These are phyloP conservation scores for Rosa persica DNA, from an alignment of 306 rosid species.

Conservation along the genomic window DNA sequence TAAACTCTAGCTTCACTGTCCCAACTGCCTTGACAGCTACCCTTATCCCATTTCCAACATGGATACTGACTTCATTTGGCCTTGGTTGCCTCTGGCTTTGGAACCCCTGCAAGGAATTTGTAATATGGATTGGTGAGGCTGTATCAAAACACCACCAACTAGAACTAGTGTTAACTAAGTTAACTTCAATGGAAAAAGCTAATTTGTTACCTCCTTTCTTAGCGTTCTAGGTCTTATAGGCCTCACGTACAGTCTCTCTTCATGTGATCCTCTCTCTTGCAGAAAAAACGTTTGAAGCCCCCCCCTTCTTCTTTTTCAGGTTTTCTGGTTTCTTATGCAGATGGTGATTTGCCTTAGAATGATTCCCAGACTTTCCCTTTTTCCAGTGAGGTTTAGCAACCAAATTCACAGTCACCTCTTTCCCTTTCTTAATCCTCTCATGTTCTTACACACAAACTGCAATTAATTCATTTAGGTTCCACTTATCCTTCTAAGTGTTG, in stretches of 20 bases:
- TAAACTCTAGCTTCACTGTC: background rate
- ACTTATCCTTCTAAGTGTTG: background rate
- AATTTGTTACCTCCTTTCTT: background rate
- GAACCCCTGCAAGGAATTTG: background rate
- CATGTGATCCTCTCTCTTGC: background rate
- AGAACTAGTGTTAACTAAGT: background rate
- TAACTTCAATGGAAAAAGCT: background rate
- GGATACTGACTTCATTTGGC: background rate
- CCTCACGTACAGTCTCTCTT: background rate
- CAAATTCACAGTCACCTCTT: background rate
- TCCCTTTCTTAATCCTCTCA: background rate
- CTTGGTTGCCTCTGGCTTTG: background rate
- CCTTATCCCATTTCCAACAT: background rate
- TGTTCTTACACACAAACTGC: background rate
- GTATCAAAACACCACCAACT: conserved; percentile 13
- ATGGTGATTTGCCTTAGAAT: background rate
- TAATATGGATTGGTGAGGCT: background rate
- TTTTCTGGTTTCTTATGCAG: background rate
- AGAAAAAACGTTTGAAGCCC: background rate
- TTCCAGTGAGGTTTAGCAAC: background rate
- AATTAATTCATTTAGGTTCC: background rate
- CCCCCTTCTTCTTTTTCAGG: background rate
- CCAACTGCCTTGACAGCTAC: background rate
- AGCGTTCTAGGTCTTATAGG: background rate
- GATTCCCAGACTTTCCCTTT: too few relatives aligned